Evolutionary conservation across 495 filamentous ascomycete genomes (phyloP).

Genomic region (Xylaria sp.): DNA sequence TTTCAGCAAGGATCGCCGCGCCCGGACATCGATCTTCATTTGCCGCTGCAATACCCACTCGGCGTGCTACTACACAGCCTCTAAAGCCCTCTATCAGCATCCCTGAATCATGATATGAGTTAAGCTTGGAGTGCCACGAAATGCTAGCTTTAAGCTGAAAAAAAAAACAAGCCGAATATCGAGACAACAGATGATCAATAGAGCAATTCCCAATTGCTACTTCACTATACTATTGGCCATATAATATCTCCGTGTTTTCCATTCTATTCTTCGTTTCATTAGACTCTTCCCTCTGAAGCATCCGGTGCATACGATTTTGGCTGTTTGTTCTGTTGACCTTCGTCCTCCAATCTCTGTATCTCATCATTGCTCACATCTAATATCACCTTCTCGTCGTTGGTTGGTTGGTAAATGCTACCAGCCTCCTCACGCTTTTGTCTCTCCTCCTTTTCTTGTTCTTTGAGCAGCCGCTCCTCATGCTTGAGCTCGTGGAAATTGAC

Average conservation of each 20-base stretch:
- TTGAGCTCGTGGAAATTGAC: conserved; percentile 57
- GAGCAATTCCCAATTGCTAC: background rate
- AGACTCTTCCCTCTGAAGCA: background rate
- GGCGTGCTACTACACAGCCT: background rate
- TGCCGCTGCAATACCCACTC: background rate
- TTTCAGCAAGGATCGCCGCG: conserved; percentile 23
- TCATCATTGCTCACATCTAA: conserved; percentile 26
- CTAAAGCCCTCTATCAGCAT: background rate
- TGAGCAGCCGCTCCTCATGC: conserved; percentile 45
- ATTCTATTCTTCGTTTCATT: background rate
- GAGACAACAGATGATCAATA: background rate
- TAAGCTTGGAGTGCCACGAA: background rate
- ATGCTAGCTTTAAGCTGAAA: background rate
- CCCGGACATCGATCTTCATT: conserved; percentile 15
- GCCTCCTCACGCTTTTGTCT: conserved; percentile 42
- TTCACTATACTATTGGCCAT: background rate
- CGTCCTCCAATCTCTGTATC: conserved; percentile 26
- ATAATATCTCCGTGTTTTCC: background rate
- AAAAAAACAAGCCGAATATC: background rate
- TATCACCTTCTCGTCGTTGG: conserved; percentile 15
- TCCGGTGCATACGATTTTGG: background rate
- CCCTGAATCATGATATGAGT: background rate
- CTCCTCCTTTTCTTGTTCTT: conserved; percentile 52
- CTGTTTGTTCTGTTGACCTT: conserved; percentile 27
- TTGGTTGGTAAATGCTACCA: conserved; percentile 13